Evolutionary conservation across 495 filamentous ascomycete genomes (phyloP).

Genomic region (Bathelium albidoporum): DNA sequence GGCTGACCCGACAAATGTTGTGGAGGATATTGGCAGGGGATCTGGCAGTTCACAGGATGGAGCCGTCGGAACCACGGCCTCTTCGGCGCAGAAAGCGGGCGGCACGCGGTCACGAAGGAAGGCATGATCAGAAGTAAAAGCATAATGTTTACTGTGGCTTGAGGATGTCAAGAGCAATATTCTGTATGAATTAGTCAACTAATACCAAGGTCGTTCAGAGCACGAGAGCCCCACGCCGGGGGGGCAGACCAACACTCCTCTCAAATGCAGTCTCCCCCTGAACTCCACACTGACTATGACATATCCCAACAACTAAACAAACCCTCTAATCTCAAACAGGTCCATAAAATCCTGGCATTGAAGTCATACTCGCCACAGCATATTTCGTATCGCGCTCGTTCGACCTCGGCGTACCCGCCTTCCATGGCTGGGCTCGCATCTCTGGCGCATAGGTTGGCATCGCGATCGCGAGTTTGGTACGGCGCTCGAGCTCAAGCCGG

Average conservation of each 20-base stretch:
- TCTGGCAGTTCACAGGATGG: background rate
- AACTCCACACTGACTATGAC: too few species aligned
- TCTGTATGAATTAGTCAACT: too few species aligned
- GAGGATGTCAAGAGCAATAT: too few species aligned
- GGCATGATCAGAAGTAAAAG: background rate
- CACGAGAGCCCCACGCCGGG: too few species aligned
- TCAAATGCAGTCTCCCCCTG: too few species aligned
- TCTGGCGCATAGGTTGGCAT: background rate
- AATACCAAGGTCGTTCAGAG: too few species aligned
- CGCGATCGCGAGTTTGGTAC: background rate
- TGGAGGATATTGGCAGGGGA: slow-evolving; percentile 28
- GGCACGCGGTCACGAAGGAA: slow-evolving; percentile 3
- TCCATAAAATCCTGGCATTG: background rate
- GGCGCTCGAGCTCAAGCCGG: background rate
- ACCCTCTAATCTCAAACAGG: background rate
- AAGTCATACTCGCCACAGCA: background rate
- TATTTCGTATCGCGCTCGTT: background rate
- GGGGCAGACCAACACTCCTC: too few species aligned
- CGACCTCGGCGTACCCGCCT: background rate
- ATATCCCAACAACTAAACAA: too few species aligned
- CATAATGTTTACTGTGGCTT: background rate
- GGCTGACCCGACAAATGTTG: slow-evolving; percentile 50
- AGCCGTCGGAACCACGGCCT: background rate
- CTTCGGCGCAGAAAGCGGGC: background rate
- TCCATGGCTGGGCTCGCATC: background rate